Base-by-base conservation (phyloP, 768 basidiomycete genomes). In the Zangia roseola region DNA sequence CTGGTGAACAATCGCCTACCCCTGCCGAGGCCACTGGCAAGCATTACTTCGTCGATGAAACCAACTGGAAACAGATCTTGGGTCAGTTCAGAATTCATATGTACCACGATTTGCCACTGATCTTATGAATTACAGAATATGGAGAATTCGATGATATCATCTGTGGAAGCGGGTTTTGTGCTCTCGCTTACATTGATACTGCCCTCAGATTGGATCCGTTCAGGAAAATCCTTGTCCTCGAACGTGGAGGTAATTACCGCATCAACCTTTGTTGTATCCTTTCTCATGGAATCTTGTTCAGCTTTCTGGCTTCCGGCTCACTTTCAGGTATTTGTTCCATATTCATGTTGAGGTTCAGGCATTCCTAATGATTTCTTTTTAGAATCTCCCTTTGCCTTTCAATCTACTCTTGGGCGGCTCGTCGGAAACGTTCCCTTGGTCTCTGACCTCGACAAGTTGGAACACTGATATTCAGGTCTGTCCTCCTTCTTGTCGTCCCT, bases 161-260 rank as follows among this genome's bases (percentile, higher is more conserved):
- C 6, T 26, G 40, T 23, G 53, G 53, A n/a, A 54, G 49, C 20
- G 50, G 53, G 16, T 47, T 40, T 39, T 54, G 53, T 12, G 55
- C 57, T 26, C 57, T 58, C 24, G 57, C 57, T 6, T 58, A 59
- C 40, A 47, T 58, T 21, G 51, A 52, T 24, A 30, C 28, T 7
- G 52, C 57, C 19, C 49, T 58, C 21, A 13, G 44, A 35, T 23
- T 52, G 28, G 19, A 58, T 17, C 57, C 57, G 13, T 34, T 31
- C 34, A 42, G 57, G 31, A 50, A 36, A 47, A 59, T 58, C 16
- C 56, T 58, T 33, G 38, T 58, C 10, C 52, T 50, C 12, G 57
- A 58, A 26, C 50, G 57, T 16, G 45, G 57, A 28, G 45, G 52
- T 51, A 25, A 40, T 31, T 31, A 2, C 16, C 23, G 9, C 1